Percentiles rank a stretch among this genome's conserved stretches.
These are phyloP conservation scores for Backusella westeae DNA, from an alignment of 192 early-diverging fungal genomes.

Conservation along the genomic window DNA sequence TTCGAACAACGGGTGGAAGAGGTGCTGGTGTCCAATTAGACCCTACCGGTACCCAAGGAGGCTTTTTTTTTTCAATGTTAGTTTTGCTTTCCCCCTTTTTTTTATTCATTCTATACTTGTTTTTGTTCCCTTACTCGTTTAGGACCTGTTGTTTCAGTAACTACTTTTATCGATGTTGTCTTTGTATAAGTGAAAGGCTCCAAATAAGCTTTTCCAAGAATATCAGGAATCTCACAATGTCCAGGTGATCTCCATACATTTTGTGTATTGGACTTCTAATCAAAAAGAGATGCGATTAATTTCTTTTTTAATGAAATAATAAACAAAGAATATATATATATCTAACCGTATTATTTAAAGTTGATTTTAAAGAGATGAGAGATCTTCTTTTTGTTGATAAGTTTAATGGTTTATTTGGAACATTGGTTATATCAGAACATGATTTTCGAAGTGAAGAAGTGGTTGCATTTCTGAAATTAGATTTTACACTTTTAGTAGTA, in stretches of 20 bases:
- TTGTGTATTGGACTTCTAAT: background rate
- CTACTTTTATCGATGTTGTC: background rate
- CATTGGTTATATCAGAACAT: constrained; percentile 20
- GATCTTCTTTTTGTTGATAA: constrained; percentile 23
- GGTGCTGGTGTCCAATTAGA: constrained; percentile 21
- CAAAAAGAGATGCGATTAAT: too few species aligned
- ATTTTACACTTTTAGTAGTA: constrained; percentile 4
- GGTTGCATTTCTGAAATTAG: background rate
- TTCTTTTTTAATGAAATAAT: background rate
- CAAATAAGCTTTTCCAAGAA: constrained; percentile 31
- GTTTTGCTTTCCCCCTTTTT: background rate
- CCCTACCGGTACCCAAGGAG: constrained; percentile 31
- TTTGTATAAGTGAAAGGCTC: background rate
- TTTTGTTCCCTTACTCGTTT: constrained; percentile 8
- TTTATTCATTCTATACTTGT: background rate
- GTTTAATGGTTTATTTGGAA: background rate
- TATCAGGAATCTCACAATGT: constrained; percentile 31
- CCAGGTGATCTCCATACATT: constrained; percentile 30
- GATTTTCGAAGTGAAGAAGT: constrained; percentile 23
- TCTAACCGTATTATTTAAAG: background rate
- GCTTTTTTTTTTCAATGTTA: constrained; percentile 7
- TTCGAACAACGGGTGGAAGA: background rate
- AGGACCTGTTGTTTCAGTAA: background rate
- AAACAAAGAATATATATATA: background rate
- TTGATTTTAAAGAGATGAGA: constrained; percentile 17